Conservation (phyloP, 73 alveolate species). For the Paramecium tetraurelia region DNA sequence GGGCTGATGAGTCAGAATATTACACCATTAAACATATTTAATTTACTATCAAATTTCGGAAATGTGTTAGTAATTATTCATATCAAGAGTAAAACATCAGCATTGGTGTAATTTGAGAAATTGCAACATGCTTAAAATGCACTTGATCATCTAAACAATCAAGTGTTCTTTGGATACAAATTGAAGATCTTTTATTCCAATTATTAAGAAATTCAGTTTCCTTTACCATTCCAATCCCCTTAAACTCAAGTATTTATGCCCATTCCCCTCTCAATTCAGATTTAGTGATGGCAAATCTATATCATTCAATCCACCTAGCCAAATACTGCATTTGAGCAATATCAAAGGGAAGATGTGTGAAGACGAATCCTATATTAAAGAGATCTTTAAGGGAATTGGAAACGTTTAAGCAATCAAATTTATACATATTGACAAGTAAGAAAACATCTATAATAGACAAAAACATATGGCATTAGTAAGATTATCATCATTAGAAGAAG, state of each 20-base stretch:
- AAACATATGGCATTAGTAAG: conserved; percentile 58
- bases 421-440: conserved; percentile 24
- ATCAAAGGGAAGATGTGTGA: conserved; percentile 31
- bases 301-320: conserved; percentile 54
- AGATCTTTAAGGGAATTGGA: conserved; percentile 33
- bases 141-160: conserved; percentile 36
- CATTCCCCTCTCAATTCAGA: neutral
- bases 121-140: conserved; percentile 56
- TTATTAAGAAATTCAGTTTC: conserved; percentile 52
- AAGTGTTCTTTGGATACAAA: conserved; percentile 4
- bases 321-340: conserved; percentile 51
- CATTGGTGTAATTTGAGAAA: conserved; percentile 46
- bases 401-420: conserved; percentile 24
- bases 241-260: conserved; percentile 39
- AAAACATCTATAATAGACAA: neutral
- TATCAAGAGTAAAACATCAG: conserved; percentile 44
- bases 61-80: conserved; percentile 42
- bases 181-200: conserved; percentile 55
- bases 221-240: conserved; percentile 12
- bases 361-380: conserved; percentile 13
- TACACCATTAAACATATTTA: conserved; percentile 45
- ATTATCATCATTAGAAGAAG: conserved; percentile 61
- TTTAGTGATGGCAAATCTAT: conserved; percentile 51
- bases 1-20: conserved; percentile 21
- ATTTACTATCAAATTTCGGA: conserved; percentile 56